Conservation (phyloP, 2,329 filamentous ascomycete genomes). For the Microcyclospora tardicrescens region DNA sequence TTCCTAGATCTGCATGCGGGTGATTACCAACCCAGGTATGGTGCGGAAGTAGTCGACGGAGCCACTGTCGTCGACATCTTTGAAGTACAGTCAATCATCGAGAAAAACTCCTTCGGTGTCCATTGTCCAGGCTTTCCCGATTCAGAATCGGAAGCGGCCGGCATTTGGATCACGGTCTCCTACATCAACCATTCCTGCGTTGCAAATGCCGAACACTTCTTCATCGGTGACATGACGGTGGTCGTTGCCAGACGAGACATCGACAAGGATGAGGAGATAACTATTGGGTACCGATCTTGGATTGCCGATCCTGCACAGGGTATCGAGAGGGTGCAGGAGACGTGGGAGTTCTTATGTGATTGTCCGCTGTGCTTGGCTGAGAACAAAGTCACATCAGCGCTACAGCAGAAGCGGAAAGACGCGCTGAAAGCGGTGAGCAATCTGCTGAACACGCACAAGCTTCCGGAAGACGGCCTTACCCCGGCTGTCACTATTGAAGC, state of each 20-base stretch:
- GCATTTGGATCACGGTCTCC: conserved; percentile 39
- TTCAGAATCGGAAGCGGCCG: no score
- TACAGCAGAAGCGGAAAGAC: conserved; percentile 1
- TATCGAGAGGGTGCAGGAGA: conserved; percentile 17
- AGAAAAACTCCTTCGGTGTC: no score
- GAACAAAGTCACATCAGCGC: not conserved
- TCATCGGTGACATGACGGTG: conserved; percentile 44
- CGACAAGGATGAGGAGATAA: conserved; percentile 33
- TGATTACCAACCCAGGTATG: conserved; percentile 5
- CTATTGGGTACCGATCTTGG: conserved; percentile 9
- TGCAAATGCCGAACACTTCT: conserved; percentile 34
- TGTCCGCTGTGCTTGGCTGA: conserved; percentile 28
- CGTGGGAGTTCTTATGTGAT: conserved; percentile 32
- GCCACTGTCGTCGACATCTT: conserved; percentile 9
- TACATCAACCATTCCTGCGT: conserved; percentile 42
- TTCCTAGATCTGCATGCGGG: conserved; percentile 10
- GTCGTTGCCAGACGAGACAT: conserved; percentile 36
- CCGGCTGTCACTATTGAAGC: not conserved
- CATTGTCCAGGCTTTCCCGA: no score
- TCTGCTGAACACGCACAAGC: not conserved
- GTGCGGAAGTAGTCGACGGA: conserved; percentile 5
- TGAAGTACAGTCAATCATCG: conserved; percentile 6
- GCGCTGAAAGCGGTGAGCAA: not conserved
- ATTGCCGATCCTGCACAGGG: conserved; percentile 15
- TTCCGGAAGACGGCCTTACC: not conserved